Evolutionary conservation across 495 filamentous ascomycete species (phyloP).

Genomic region (Penicillium canariense): DNA sequence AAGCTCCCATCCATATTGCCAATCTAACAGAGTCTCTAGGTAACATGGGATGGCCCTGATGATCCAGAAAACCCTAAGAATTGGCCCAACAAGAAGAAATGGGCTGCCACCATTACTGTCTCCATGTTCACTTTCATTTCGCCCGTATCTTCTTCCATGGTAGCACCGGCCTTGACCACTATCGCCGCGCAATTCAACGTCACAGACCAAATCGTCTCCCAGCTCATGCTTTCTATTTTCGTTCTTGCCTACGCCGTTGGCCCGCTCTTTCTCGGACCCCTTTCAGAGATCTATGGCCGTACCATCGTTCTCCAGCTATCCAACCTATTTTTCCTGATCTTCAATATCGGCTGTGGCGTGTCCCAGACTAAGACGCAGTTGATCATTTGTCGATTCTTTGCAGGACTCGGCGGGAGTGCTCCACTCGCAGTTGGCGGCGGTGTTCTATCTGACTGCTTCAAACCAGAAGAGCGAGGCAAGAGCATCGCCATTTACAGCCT

Average conservation of each 20-base stretch:
- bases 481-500: constrained; percentile 64
- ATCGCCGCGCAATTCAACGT: constrained; percentile 63
- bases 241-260: constrained; percentile 71
- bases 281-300: constrained; percentile 75
- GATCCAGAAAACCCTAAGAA: constrained; percentile 61
- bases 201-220: constrained; percentile 48
- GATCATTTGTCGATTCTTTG: constrained; percentile 56
- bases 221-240: constrained; percentile 69
- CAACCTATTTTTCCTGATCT: constrained; percentile 65
- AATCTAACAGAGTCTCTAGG: constrained; percentile 19
- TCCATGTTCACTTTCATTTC: constrained; percentile 72
- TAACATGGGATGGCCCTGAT: constrained; percentile 55
- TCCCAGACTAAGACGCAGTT: constrained; percentile 50
- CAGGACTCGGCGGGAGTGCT: constrained; percentile 57
- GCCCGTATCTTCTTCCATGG: constrained; percentile 67
- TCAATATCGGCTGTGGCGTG: constrained; percentile 56
- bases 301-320: constrained; percentile 56
- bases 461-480: constrained; percentile 61
- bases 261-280: constrained; percentile 66
- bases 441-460: constrained; percentile 62
- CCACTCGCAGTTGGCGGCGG: constrained; percentile 57
- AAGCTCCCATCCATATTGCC: neutral
- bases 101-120: constrained; percentile 57
- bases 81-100: constrained; percentile 57
- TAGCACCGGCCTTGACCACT: constrained; percentile 61